Percentiles rank a stretch among this genome's conserved stretches.
Conservation (phyloP, 208 protist genomes). For the Plasmodiophora brassicae region DNA sequence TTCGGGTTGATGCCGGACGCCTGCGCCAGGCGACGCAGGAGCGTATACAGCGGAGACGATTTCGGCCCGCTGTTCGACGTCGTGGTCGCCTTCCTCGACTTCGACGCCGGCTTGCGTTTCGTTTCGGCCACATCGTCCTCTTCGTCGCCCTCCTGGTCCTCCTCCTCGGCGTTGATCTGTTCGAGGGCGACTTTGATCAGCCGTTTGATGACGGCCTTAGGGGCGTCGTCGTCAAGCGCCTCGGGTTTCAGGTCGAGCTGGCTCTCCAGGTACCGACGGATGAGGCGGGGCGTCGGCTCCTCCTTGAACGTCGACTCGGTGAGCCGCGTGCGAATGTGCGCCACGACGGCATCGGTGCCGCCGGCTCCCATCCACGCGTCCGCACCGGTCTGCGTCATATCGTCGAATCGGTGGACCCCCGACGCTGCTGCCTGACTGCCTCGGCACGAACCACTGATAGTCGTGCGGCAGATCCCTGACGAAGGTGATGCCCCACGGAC, state of each 20-base stretch:
- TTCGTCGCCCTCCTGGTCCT: neutral
- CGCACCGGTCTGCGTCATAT: no score
- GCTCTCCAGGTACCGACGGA: neutral
- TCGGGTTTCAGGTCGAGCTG: neutral
- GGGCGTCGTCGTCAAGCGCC: neutral
- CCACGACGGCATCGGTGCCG: neutral
- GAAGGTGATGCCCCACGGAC: no score
- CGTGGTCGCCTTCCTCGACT: neutral
- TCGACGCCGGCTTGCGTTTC: neutral
- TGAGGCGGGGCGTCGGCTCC: neutral
- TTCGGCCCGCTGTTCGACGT: neutral
- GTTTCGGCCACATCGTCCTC: neutral
- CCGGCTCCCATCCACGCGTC: no score
- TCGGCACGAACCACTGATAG: no score
- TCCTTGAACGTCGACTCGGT: neutral
- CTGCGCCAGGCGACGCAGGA: neutral
- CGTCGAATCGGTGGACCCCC: no score
- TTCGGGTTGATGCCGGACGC: neutral
- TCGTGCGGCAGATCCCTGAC: no score
- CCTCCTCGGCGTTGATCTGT: no score
- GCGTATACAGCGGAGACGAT: neutral
- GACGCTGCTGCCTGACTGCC: no score
- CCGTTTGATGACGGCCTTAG: neutral
- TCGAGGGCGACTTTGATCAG: neutral
- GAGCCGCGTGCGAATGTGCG: neutral